Conservation (phyloP, 2,329 filamentous ascomycete genomes). For the Metarhizium anisopliae region DNA sequence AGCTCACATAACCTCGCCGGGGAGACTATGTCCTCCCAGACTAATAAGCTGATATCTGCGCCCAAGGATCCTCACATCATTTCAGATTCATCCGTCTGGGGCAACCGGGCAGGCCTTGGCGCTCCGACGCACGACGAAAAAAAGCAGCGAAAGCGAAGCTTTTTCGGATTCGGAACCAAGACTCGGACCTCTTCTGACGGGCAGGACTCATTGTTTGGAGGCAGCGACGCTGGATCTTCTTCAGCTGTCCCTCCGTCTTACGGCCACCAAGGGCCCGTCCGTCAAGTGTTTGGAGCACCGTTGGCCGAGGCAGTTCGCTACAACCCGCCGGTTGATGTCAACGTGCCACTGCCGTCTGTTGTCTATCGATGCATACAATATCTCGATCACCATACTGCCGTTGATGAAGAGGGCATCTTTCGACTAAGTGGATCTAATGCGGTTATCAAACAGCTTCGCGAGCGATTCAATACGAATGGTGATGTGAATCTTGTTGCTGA, state of each 20-base stretch:
- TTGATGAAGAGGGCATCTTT: constrained; percentile 90
- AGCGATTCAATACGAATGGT: constrained; percentile 88
- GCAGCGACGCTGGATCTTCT: constrained; percentile 35
- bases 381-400: constrained; percentile 71
- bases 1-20: constrained; percentile 21
- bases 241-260: constrained; percentile 29
- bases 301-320: constrained; percentile 79
- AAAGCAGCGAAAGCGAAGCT: constrained; percentile 68
- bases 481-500: constrained; percentile 82
- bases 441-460: constrained; percentile 81
- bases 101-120: constrained; percentile 57
- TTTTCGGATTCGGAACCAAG: constrained; percentile 62
- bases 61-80: constrained; percentile 81
- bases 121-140: constrained; percentile 60
- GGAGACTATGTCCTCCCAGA: constrained; percentile 29
- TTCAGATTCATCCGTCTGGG: constrained; percentile 75
- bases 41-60: constrained; percentile 59
- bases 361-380: constrained; percentile 96
- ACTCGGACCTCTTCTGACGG: constrained; percentile 49
- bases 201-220: constrained; percentile 45
- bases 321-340: constrained; percentile 63
- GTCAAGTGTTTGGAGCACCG: constrained; percentile 76
- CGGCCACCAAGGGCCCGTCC: constrained; percentile 43
- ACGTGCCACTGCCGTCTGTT: constrained; percentile 76
- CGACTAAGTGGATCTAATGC: constrained; percentile 93